Base-by-base conservation (phyloP, 2,329 filamentous ascomycete genomes). In the Xylaria sp. region DNA sequence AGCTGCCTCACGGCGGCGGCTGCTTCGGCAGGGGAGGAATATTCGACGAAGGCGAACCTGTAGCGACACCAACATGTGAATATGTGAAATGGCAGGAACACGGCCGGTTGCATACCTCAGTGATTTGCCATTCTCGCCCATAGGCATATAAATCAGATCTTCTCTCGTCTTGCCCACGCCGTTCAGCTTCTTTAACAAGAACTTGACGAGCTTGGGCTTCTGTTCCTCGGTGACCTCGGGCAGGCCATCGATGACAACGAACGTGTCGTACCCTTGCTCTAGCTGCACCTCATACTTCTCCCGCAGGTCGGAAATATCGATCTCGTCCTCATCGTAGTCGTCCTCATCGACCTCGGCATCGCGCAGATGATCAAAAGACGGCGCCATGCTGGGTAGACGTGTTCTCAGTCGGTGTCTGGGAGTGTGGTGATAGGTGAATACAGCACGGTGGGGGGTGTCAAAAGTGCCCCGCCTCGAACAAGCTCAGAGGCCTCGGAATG, bases 11-110 rank as follows among this genome's bases (percentile, higher is more conserved):
- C 91, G 52, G 93, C 94, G 49, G 90, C 90, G 52, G 90, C 82
- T 22, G 94, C 94, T 78, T 97, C 92, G 69, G 89, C 91, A 52
- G 94, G 82, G 11, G 92, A 92, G 60, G 91, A 89, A 76, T 93
- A 99, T 74, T 99, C 94, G 67, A 99, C 92, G 71, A 99, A 99
- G 54, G 94, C 94, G 71, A 95, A 99, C 62, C 92, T 96, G 65
- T 37, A 64, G 9, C 11, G 2, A 40, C 21, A 34, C 59, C 19
- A 54, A 26, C 18, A 38, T 59, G 43, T 19, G 19, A 53, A 50
- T 44, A 16, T 20, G 7, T 34, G 18, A 18, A 7, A 11, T 20
- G n/a, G 18, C 17, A 19, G 8, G 4, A 17, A 21, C 6, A 46
- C 9, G 39, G 29, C 8, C 37, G 44, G 52, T 56, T 53, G 76